Evolutionary conservation across 257 asterid species (phyloP).

Genomic region (Avicennia marina): DNA sequence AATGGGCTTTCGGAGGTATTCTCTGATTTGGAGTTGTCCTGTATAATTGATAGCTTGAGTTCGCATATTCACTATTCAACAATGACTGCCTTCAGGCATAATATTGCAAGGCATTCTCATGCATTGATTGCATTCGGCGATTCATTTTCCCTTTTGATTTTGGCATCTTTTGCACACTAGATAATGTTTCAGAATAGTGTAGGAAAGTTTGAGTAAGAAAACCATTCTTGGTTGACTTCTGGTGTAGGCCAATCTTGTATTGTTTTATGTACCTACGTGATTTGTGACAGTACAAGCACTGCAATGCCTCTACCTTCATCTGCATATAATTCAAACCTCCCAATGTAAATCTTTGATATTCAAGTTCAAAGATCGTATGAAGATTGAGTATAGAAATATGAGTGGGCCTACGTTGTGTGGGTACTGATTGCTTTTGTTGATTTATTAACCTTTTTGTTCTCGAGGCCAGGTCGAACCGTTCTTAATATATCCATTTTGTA

Average conservation of each 20-base stretch:
- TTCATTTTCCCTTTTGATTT: too few species aligned
- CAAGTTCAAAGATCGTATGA: neutral
- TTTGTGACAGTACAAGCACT: neutral
- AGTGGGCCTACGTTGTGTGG: neutral
- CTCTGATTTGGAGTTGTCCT: neutral
- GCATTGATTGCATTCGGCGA: too few species aligned
- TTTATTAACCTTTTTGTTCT: neutral
- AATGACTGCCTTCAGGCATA: too few species aligned
- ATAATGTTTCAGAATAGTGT: neutral
- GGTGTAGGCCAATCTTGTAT: neutral
- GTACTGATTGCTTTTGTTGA: neutral
- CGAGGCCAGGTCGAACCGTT: neutral
- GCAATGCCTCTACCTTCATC: neutral
- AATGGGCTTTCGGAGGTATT: slow-evolving; percentile 97
- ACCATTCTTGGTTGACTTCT: neutral
- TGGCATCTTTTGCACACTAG: too few species aligned
- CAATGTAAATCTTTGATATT: neutral
- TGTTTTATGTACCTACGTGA: neutral
- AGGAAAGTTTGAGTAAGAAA: neutral
- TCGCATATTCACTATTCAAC: too few species aligned
- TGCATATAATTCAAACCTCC: neutral
- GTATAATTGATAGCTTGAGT: slow-evolving; percentile 9
- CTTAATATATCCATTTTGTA: neutral
- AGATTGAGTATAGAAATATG: neutral
- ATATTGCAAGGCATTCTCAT: too few species aligned